A percentile compares a stretch with the other conserved stretches of the same genome.
phyloP scores from a whole-genome alignment of 2,329 filamentous ascomycete genomes.

The Paraconiothyrium brasiliense region DNA sequence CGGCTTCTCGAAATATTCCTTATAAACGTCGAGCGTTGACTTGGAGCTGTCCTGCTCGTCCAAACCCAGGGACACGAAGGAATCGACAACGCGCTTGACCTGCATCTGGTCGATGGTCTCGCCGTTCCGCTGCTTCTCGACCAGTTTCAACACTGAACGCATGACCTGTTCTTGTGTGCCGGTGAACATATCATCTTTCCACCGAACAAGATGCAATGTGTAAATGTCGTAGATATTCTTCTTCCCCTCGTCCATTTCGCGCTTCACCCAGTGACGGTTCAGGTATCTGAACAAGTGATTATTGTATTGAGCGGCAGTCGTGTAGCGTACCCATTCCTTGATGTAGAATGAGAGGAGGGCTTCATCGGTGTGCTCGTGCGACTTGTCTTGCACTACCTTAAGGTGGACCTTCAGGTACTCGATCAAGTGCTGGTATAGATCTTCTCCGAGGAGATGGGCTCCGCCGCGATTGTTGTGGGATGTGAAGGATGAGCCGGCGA shows the following conservation, averaged over 20 bases:
- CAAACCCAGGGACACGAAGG: slow-evolving; percentile 90
- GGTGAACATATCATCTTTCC: slow-evolving; percentile 90
- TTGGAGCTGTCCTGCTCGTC: slow-evolving; percentile 94
- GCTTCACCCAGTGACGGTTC: slow-evolving; percentile 98
- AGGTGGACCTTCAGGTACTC: slow-evolving; percentile 85
- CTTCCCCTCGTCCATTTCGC: slow-evolving; percentile 98
- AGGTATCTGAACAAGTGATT: slow-evolving; percentile 97
- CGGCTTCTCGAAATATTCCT: slow-evolving; percentile 89
- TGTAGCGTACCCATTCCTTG: slow-evolving; percentile 95
- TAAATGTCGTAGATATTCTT: slow-evolving; percentile 99
- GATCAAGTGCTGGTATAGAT: slow-evolving; percentile 91
- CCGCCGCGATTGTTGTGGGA: slow-evolving; percentile 75
- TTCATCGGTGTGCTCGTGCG: slow-evolving; percentile 85
- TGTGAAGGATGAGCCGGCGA: slow-evolving; percentile 64
- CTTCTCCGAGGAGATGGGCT: slow-evolving; percentile 94
- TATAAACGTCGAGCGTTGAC: slow-evolving; percentile 94
- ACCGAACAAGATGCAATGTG: slow-evolving; percentile 93
- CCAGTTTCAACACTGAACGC: slow-evolving; percentile 91
- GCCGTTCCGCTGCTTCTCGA: slow-evolving; percentile 96
- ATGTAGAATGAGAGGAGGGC: slow-evolving; percentile 93
- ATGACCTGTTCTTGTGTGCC: slow-evolving; percentile 88
- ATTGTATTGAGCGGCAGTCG: slow-evolving; percentile 94
- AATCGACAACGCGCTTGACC: slow-evolving; percentile 97
- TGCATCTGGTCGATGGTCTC: slow-evolving; percentile 97
- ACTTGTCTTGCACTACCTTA: slow-evolving; percentile 72